Evolutionary conservation across 257 asterid species (phyloP), one percentile per base, ranked within the genome.

Genomic region (Forsythia viridissima): DNA sequence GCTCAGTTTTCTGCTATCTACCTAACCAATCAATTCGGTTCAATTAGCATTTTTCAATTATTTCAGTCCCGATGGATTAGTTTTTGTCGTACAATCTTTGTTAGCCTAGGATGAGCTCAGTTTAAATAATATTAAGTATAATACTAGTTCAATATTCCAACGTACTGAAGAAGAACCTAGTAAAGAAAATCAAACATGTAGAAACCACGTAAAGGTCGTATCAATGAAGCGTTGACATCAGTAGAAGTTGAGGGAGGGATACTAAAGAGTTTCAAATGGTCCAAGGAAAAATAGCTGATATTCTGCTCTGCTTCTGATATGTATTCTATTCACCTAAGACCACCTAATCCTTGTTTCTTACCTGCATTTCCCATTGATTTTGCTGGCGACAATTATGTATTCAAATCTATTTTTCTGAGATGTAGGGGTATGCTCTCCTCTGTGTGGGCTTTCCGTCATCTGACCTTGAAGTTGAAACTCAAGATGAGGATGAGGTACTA

Each of bases 351-450:
- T 34, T 55, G 63, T 6, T 52, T 52, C 18, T n/a, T 6, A 57
- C 34, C 66, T 5, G 11, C 66, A 18, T 57, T 57, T 57, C 59
- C 24, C 30, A 16, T n/a, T 57, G 66, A 57, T 6, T 6, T 57
- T 57, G 34, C 34, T n/a, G 10, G 18, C 4, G 5, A 30, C 6
- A 63, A 63, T 30, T 30, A 11, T 59, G 8, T 7, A 59, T 59
- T 21, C 37, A 63, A 30, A 21, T 80, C 40, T 39, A 21, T 85
- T 74, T 72, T 36, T 74, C 40, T 86, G 80, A 75, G 69, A 67
- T 86, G 82, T 80, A 94, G 99, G 99, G 99, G 8, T 95, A 95
- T 89, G 99, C 99, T 16, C 98, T 95, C 84, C 92, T 95, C n/a
- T 95, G 99, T 37, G 99, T 93, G 79, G 97, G 99, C 83, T 92